Evolutionary conservation across 1,284 basidiomycete species (phyloP).

Genomic region (Sphagnurus paluster): DNA sequence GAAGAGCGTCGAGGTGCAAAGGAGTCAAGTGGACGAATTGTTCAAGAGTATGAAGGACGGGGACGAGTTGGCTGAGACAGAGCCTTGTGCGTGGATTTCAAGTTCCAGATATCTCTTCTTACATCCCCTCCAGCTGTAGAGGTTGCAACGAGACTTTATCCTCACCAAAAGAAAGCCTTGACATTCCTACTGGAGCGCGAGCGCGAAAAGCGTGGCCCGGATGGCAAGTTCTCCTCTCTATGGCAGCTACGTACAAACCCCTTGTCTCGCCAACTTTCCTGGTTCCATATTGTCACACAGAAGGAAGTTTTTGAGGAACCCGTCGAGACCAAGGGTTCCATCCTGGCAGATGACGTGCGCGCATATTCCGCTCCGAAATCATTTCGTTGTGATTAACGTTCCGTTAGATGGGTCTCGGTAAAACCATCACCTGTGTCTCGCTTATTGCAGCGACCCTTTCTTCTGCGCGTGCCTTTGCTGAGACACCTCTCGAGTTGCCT

Average conservation of each 20-base stretch:
- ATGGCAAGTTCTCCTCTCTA: slow-evolving; percentile 67
- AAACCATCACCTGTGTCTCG: slow-evolving; percentile 93
- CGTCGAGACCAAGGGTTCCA: slow-evolving; percentile 82
- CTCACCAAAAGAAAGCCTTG: slow-evolving; percentile 97
- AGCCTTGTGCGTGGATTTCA: slow-evolving; percentile 59
- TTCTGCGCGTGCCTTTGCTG: slow-evolving; percentile 71
- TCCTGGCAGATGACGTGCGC: slow-evolving; percentile 91
- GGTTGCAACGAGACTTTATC: slow-evolving; percentile 89
- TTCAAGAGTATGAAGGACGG: slow-evolving; percentile 88
- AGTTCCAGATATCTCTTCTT: slow-evolving; percentile 3
- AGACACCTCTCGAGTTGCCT: slow-evolving; percentile 49
- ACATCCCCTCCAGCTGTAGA: slow-evolving; percentile 56
- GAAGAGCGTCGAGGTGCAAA: slow-evolving; percentile 89
- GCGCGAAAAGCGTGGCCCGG: slow-evolving; percentile 56
- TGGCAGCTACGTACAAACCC: slow-evolving; percentile 70
- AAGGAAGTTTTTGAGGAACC: slow-evolving; percentile 71
- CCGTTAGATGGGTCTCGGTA: slow-evolving; percentile 93
- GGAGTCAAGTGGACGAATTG: slow-evolving; percentile 91
- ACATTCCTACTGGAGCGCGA: slow-evolving; percentile 97
- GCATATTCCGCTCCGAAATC: slow-evolving; percentile 6
- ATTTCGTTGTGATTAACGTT: slow-evolving; percentile 16
- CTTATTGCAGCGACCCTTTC: slow-evolving; percentile 85
- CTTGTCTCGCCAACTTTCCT: slow-evolving; percentile 49
- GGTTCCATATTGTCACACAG: slow-evolving; percentile 88
- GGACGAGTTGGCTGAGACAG: slow-evolving; percentile 83